These are phyloP conservation scores for Eucalyptus sp. DNA, from an alignment of 345 rosid genomes.

Conservation along the genomic window DNA sequence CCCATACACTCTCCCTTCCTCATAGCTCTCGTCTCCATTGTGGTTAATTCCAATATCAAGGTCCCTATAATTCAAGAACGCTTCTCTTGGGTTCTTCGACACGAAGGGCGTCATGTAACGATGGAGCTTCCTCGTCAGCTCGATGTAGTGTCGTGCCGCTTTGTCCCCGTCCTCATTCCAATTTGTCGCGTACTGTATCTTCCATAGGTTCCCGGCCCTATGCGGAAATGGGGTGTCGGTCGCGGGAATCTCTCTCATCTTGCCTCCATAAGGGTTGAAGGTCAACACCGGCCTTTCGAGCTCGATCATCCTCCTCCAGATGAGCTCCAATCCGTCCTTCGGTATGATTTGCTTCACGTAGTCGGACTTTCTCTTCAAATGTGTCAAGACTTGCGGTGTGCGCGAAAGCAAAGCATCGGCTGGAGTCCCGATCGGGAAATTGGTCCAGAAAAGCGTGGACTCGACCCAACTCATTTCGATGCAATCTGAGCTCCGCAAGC, in stretches of 20 bases:
- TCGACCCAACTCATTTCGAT: not conserved
- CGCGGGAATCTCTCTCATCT: constrained; percentile 21
- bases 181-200: constrained; percentile 13
- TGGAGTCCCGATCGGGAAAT: not conserved
- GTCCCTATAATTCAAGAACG: constrained; percentile 63
- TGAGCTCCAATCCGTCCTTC: constrained; percentile 2
- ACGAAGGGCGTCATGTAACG: constrained; percentile 45
- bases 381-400: not conserved
- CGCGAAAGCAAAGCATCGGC: constrained; percentile 15
- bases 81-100: constrained; percentile 31
- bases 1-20: constrained; percentile 34
- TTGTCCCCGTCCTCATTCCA: constrained; percentile 28
- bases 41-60: constrained; percentile 45
- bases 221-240: constrained; percentile 43
- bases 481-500: not conserved
- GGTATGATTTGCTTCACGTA: constrained; percentile 9
- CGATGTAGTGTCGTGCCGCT: not conserved
- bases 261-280: constrained; percentile 52
- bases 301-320: constrained; percentile 6
- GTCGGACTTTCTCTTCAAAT: not conserved
- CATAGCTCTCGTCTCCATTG: constrained; percentile 5
- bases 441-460: constrained; percentile 8
- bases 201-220: constrained; percentile 31
- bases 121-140: constrained; percentile 33
- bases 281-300: constrained; percentile 3